These are phyloP conservation scores for Aspergillus sclerotiicarbonarius DNA, from an alignment of 495 filamentous ascomycete species.

Conservation along the genomic window DNA sequence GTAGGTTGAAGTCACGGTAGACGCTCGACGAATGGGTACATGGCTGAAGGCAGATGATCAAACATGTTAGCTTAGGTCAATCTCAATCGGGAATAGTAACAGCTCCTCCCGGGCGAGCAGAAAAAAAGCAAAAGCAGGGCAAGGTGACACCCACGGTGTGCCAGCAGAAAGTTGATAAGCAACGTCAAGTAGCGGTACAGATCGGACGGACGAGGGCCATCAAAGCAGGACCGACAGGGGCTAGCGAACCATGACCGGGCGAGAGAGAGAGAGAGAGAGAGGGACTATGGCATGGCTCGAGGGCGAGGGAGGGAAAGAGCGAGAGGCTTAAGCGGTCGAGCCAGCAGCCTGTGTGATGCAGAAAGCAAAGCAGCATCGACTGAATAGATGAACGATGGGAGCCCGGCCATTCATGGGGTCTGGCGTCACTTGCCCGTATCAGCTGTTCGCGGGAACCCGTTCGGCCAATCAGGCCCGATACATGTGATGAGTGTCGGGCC, in stretches of 20 bases:
- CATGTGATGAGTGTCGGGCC: conserved; percentile 17
- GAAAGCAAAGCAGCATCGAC: conserved; percentile 11
- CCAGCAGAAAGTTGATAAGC: conserved; percentile 19
- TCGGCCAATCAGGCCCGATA: conserved; percentile 17
- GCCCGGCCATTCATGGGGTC: conserved; percentile 2
- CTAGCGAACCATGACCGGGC: conserved; percentile 10
- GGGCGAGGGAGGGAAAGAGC: neutral
- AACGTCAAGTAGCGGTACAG: conserved; percentile 1
- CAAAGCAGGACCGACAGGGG: conserved; percentile 9
- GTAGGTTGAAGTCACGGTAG: conserved; percentile 1
- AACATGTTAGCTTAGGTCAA: conserved; percentile 2
- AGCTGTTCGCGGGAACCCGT: conserved; percentile 13
- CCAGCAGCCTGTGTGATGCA: conserved; percentile 12
- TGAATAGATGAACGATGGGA: conserved; percentile 5
- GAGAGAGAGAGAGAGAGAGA: conserved; percentile 14
- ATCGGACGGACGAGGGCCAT: conserved; percentile 11
- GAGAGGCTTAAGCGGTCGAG: conserved; percentile 10
- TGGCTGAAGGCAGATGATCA: conserved; percentile 12
- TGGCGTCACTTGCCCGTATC: conserved; percentile 31
- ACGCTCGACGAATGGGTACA: neutral
- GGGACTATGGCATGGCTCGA: conserved; percentile 1
- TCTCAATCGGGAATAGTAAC: neutral
- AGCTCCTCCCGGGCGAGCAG: neutral
- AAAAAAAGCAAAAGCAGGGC: conserved; percentile 3
- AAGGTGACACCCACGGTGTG: conserved; percentile 6